A percentile compares a stretch with the other conserved stretches of the same genome.
Evolutionary conservation across 140 eudicot species (phyloP).

Genomic region (Senecio squalidus): DNA sequence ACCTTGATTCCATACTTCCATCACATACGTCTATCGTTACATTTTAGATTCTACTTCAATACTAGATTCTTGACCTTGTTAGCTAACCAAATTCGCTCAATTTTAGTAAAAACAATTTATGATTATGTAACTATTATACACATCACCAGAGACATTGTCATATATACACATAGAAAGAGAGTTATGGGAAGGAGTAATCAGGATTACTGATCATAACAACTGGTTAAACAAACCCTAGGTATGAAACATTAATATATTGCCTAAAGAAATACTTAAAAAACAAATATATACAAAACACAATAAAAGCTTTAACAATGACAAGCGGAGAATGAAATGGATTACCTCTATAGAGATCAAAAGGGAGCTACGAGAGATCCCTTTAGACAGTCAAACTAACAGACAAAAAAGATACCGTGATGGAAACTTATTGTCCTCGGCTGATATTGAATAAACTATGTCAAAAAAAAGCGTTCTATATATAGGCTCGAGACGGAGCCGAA

Average conservation of each 20-base stretch:
- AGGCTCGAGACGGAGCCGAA: neutral
- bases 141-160: neutral
- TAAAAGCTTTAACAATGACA: neutral
- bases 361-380: no score
- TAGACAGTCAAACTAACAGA: no score
- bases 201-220: neutral
- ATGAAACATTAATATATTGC: neutral
- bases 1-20: no score
- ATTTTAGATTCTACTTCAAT: no score
- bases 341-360: constrained; percentile 18
- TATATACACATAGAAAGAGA: neutral
- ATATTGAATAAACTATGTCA: constrained; percentile 1
- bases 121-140: neutral
- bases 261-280: neutral
- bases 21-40: no score
- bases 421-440: neutral
- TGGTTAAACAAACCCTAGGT: neutral
- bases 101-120: no score
- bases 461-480: constrained; percentile 4
- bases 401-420: constrained; percentile 1
- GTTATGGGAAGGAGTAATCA: neutral
- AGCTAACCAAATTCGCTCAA: no score
- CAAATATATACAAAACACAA: neutral
- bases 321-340: constrained; percentile 1
- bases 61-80: no score